Conservation (phyloP, 306 rosid species). For the Sesbania bispinosa region DNA sequence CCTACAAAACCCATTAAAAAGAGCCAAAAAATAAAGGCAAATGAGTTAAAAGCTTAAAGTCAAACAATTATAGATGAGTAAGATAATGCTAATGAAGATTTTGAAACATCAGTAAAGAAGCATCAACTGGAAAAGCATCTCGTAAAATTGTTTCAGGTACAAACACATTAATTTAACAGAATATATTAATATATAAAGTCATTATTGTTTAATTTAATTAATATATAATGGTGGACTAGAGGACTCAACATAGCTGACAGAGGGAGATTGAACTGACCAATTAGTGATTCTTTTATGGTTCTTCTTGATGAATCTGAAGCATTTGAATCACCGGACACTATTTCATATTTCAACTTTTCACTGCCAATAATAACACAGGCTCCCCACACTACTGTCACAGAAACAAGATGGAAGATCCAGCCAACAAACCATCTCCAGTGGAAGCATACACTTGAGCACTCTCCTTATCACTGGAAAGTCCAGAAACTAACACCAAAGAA, state of each 20-base stretch:
- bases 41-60: no score
- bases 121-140: no score
- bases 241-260: no score
- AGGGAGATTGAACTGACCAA: constrained; percentile 38
- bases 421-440: constrained; percentile 48
- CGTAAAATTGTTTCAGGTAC: no score
- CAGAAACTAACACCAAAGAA: constrained; percentile 31
- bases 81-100: no score
- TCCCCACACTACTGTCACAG: constrained; percentile 48
- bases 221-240: no score
- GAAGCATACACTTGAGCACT: constrained; percentile 46
- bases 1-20: constrained; percentile 21
- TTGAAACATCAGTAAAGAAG: no score
- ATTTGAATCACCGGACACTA: background rate
- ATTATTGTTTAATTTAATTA: no score
- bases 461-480: constrained; percentile 41
- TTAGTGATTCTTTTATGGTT: constrained; percentile 30
- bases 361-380: constrained; percentile 49
- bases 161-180: no score
- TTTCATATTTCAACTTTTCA: constrained; percentile 21
- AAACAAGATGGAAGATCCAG: constrained; percentile 50
- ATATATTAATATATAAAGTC: no score
- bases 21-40: background rate
- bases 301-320: constrained; percentile 11
- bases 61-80: no score